Evolutionary conservation across 805 yeast species (phyloP), one percentile per base, ranked within the genome.

Genomic region (Sugiyamaella boreocaroliniensis): DNA sequence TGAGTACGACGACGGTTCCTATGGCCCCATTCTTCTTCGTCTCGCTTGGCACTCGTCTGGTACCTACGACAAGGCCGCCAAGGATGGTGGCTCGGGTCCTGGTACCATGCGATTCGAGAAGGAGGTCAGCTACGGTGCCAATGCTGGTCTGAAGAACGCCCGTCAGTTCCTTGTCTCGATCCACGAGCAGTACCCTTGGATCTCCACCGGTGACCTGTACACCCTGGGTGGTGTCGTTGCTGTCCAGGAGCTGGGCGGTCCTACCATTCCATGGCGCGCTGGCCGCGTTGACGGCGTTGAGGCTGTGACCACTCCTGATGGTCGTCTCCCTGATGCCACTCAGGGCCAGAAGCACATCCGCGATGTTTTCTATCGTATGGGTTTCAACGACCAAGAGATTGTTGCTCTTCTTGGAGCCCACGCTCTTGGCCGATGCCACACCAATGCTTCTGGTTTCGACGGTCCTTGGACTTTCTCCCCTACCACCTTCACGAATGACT

Each of bases 401-500:
- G 93, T 85, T 43, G 83, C 86, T 9, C 65, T 87, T 49, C 72
- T 84, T 52, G 89, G 89, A 47, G 90, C 90, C 1, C 95, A 87
- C 68, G 77, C 82, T 18, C 69, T 86, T 44, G 95, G 95, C 37
- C 76, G 87, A 52, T 85, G 93, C 60, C 95, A 87, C 66, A 73
- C 79, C 53, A 58, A 64, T 58, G 46, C 69, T 64, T 49, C 71
- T 61, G 93, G 92, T 1, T 87, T 73, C 71, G 89, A 83, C 57
- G 93, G 95, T 8, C 89, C 89, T 55, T 86, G 95, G 95, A 87
- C 93, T 34, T 81, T 80, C 54, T 79, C 89, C 11, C 85, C 89
- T 49, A 84, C 84, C 18, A 68, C 71, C 54, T 82, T 86, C 64
- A 78, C 86, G 50, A 86, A 86, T 67, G 87, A 82, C 55, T 86